Conservation (phyloP, 1,139 yeast species). For the Blastobotrys aristatus region DNA sequence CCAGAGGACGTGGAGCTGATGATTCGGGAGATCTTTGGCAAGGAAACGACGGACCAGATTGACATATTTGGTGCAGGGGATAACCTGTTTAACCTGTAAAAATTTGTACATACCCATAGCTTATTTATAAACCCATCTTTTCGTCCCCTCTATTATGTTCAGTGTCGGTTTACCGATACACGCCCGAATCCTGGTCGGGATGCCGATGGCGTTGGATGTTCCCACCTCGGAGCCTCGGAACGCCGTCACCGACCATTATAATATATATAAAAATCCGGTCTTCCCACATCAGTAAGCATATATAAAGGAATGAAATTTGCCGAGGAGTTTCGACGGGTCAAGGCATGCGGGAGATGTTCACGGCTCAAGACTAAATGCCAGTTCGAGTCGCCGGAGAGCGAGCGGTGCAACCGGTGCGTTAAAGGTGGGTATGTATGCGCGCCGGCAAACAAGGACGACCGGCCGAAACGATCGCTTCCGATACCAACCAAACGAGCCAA, state of each 20-base stretch:
- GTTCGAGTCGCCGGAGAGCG: conserved; percentile 45
- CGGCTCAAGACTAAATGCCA: conserved; percentile 52
- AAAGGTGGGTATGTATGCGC: conserved; percentile 21
- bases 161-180: no score
- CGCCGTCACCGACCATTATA: no score
- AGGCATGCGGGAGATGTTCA: conserved; percentile 57
- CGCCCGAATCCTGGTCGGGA: not conserved
- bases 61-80: not conserved
- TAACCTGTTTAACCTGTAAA: not conserved
- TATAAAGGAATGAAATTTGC: conserved; percentile 12
- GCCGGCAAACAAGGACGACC: not conserved
- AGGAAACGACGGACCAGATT: not conserved
- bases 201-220: no score
- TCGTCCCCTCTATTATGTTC: no score
- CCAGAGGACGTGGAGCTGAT: not conserved
- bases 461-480: not conserved
- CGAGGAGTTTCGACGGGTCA: conserved; percentile 40
- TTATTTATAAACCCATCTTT: not conserved
- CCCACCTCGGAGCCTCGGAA: no score
- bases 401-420: conserved; percentile 46
- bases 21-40: not conserved
- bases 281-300: no score
- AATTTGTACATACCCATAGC: not conserved
- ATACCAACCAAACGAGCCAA: not conserved
- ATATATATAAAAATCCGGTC: no score